phyloP scores from a whole-genome alignment of 805 yeast species.

The Nakazawaea laoshanensis region DNA sequence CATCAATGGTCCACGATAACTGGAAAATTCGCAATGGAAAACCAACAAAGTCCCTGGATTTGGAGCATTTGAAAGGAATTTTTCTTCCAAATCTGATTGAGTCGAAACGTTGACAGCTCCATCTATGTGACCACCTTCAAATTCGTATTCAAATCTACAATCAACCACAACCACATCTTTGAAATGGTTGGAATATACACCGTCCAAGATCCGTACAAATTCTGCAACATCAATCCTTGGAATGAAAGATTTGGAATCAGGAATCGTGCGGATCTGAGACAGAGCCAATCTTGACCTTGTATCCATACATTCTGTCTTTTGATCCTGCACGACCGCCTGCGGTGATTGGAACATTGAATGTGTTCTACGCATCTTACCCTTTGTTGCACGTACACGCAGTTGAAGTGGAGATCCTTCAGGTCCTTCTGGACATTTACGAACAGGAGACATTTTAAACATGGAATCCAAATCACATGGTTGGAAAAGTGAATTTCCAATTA shows the following conservation, averaged over 20 bases:
- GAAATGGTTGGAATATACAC: constrained; percentile 38
- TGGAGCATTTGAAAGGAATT: constrained; percentile 27
- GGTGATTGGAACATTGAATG: constrained; percentile 58
- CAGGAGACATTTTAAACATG: no score
- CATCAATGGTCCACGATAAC: constrained; percentile 90
- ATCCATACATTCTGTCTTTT: constrained; percentile 4
- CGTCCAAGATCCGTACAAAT: constrained; percentile 49
- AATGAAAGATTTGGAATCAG: constrained; percentile 48
- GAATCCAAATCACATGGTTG: constrained; percentile 8
- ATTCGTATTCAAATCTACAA: constrained; percentile 91
- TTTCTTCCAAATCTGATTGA: constrained; percentile 57
- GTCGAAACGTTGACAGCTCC: constrained; percentile 74
- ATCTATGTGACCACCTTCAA: constrained; percentile 83
- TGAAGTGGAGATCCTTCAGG: constrained; percentile 36
- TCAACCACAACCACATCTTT: constrained; percentile 61
- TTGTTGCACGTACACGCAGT: constrained; percentile 17
- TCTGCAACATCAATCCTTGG: constrained; percentile 59
- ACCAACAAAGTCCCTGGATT: constrained; percentile 39
- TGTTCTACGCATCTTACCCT: constrained; percentile 44
- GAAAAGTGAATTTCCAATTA: constrained; percentile 8
- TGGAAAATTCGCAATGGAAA: constrained; percentile 92
- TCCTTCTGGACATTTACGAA: no score
- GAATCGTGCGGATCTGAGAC: constrained; percentile 31
- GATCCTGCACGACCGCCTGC: no score
- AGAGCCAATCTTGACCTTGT: no score